A percentile compares a stretch with the other conserved stretches of the same genome.
Evolutionary conservation across 2,329 filamentous ascomycete species (phyloP).

Genomic region (Huntiella decipiens): DNA sequence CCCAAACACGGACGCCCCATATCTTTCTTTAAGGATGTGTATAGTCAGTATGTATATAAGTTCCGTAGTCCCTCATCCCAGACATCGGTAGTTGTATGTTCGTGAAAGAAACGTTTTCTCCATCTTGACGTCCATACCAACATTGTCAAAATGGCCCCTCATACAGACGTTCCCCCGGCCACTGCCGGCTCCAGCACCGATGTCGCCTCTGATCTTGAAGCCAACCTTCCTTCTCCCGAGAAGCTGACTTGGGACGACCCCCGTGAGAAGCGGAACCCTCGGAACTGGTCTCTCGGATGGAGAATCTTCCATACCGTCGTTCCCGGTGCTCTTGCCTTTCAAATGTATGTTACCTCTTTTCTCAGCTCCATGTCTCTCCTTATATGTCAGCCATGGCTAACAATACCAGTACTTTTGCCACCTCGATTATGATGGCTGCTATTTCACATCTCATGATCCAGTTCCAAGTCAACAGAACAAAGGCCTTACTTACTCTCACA

Average conservation of each 20-base stretch:
- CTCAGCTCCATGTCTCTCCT: background rate
- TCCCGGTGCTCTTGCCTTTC: slow-evolving; percentile 12
- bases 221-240: background rate
- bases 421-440: slow-evolving; percentile 34
- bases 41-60: too few species aligned
- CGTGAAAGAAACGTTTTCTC: too few species aligned
- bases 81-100: too few species aligned
- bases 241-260: slow-evolving; percentile 8
- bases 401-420: slow-evolving; percentile 27
- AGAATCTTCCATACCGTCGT: slow-evolving; percentile 11
- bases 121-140: too few species aligned
- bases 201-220: slow-evolving; percentile 1
- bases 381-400: background rate
- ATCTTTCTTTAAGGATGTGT: too few species aligned
- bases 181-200: background rate
- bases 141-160: too few species aligned
- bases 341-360: slow-evolving; percentile 7
- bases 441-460: slow-evolving; percentile 26
- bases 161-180: background rate
- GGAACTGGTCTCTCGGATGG: slow-evolving; percentile 10
- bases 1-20: too few species aligned
- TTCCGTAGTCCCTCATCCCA: too few species aligned
- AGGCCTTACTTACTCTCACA: slow-evolving; percentile 38
- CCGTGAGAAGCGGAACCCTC: slow-evolving; percentile 11
- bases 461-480: slow-evolving; percentile 35